Evolutionary conservation across 306 rosid genomes (phyloP).

Genomic region (Astragalus membranaceus): DNA sequence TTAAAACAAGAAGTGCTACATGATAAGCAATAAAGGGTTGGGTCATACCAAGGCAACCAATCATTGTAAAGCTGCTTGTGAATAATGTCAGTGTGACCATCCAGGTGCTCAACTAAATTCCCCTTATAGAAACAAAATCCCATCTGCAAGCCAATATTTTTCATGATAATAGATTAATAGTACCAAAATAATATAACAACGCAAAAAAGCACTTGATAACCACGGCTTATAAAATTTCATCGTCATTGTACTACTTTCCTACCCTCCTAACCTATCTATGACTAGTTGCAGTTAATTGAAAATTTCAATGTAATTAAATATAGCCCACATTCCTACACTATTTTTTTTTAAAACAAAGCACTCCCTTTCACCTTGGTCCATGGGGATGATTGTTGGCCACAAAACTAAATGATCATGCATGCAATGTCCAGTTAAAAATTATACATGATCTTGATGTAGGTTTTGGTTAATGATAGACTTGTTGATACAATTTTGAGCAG

Average conservation of each 20-base stretch:
- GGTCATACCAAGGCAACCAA: conserved; percentile 90
- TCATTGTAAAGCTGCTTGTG: conserved; percentile 67
- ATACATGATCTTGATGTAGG: background rate
- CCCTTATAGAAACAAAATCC: conserved; percentile 87
- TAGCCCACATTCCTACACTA: conserved; percentile 8
- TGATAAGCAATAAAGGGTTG: conserved; percentile 30
- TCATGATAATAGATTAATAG: background rate
- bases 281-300: background rate
- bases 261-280: background rate
- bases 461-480: background rate
- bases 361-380: conserved; percentile 2
- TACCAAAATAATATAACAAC: conserved; percentile 21
- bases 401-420: background rate
- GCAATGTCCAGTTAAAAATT: conserved; percentile 15
- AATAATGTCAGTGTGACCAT: conserved; percentile 94
- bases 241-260: background rate
- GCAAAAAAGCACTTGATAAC: conserved; percentile 14
- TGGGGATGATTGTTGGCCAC: conserved; percentile 5
- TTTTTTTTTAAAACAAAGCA: conserved; percentile 11
- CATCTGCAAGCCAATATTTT: conserved; percentile 70
- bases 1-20: conserved; percentile 14
- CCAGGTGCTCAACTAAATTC: conserved; percentile 83
- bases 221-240: background rate
- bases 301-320: background rate
- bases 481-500: background rate